Conservation (phyloP, 345 rosid species). For the Eutrema japonicum region DNA sequence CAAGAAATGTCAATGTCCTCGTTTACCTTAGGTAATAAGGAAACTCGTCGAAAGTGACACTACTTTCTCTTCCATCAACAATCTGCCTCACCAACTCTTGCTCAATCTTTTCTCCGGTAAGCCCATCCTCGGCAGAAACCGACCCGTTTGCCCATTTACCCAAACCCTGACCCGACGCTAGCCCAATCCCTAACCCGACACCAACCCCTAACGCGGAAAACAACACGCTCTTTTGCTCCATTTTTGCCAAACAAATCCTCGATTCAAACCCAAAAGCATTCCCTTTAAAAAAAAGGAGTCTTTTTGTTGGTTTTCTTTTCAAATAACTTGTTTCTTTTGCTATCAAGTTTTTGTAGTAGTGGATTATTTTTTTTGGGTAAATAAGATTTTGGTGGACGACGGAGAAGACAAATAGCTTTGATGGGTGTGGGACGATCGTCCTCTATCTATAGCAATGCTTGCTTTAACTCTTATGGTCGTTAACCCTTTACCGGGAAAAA, state of each 20-base stretch:
- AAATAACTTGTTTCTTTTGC: constrained; percentile 19
- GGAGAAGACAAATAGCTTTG: constrained; percentile 34
- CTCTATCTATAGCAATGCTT: constrained; percentile 35
- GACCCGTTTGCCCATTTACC: constrained; percentile 60
- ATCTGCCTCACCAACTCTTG: constrained; percentile 80
- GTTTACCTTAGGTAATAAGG: constrained; percentile 85
- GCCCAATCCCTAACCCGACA: constrained; percentile 81
- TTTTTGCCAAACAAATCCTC: constrained; percentile 22
- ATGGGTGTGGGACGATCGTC: constrained; percentile 36
- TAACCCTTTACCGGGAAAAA: constrained; percentile 34
- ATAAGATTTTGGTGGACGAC: constrained; percentile 37
- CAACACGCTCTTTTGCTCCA: constrained; percentile 47
- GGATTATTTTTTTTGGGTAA: constrained; percentile 21
- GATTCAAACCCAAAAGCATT: constrained; percentile 34
- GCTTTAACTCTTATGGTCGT: constrained; percentile 39
- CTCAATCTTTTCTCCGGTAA: constrained; percentile 68
- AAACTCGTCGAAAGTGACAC: constrained; percentile 78
- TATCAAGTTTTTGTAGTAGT: constrained; percentile 37
- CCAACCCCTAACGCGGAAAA: constrained; percentile 91
- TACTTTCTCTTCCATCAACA: constrained; percentile 69
- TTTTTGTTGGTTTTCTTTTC: constrained; percentile 13
- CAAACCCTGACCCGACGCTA: constrained; percentile 80
- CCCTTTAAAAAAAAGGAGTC: background rate
- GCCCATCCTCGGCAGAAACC: constrained; percentile 45
- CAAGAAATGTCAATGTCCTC: background rate